Evolutionary conservation across 2,329 filamentous ascomycete genomes (phyloP).

Genomic region (Beauveria australis): DNA sequence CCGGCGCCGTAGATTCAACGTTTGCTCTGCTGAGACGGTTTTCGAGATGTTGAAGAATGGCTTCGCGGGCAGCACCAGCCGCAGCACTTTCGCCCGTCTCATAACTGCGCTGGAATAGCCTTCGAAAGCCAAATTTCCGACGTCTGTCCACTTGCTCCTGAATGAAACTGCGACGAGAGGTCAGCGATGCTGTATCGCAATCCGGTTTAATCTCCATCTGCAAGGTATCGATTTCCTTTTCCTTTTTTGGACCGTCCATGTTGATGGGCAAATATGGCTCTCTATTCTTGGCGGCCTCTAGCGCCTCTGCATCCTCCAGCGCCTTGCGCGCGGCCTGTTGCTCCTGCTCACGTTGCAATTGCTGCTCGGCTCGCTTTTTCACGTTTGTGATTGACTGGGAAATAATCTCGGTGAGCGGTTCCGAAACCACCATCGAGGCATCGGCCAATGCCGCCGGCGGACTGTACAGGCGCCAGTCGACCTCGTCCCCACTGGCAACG

Average conservation of each 20-base stretch:
- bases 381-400: slow-evolving; percentile 38
- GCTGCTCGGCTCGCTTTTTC: slow-evolving; percentile 26
- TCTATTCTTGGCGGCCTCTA: slow-evolving; percentile 20
- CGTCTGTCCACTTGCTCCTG: slow-evolving; percentile 21
- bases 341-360: slow-evolving; percentile 22
- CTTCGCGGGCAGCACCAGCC: slow-evolving; percentile 22
- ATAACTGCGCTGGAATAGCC: slow-evolving; percentile 28
- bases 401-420: slow-evolving; percentile 34
- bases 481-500: slow-evolving; percentile 9
- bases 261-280: slow-evolving; percentile 29
- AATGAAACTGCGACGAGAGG: not conserved
- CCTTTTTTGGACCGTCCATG: slow-evolving; percentile 16
- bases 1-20: slow-evolving; percentile 13
- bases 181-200: not conserved
- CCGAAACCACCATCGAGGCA: slow-evolving; percentile 29
- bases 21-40: slow-evolving; percentile 10
- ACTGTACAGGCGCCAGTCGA: slow-evolving; percentile 39
- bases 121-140: slow-evolving; percentile 25
- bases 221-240: not conserved
- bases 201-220: slow-evolving; percentile 7
- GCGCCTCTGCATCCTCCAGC: slow-evolving; percentile 15
- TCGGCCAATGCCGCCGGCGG: slow-evolving; percentile 36
- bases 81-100: slow-evolving; percentile 34
- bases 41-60: slow-evolving; percentile 18
- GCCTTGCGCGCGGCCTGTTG: slow-evolving; percentile 20